Conservation (phyloP, 2,329 filamentous ascomycete species). For the Davidsoniella eucalypti region DNA sequence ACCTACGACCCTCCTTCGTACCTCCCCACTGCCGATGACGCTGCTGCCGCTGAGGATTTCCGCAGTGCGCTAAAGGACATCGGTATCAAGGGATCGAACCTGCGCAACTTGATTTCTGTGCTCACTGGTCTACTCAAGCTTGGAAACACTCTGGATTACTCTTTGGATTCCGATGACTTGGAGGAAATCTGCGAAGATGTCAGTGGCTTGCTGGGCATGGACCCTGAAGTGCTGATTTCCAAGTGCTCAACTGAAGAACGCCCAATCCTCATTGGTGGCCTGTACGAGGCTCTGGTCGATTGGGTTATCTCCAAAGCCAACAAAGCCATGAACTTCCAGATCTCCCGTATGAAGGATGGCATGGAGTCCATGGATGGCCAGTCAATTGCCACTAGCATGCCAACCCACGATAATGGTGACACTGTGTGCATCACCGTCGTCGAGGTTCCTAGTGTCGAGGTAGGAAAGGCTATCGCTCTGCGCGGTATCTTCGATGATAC, state of each 20-base stretch:
- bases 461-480: slow-evolving; percentile 80
- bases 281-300: slow-evolving; percentile 89
- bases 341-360: slow-evolving; percentile 47
- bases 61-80: slow-evolving; percentile 73
- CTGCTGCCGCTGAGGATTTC: slow-evolving; percentile 85
- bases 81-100: slow-evolving; percentile 74
- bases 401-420: slow-evolving; percentile 54
- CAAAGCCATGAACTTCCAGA: slow-evolving; percentile 59
- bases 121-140: slow-evolving; percentile 80
- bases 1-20: slow-evolving; percentile 80
- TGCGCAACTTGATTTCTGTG: slow-evolving; percentile 70
- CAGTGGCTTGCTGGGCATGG: slow-evolving; percentile 66
- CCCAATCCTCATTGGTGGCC: slow-evolving; percentile 61
- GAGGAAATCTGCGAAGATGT: slow-evolving; percentile 85
- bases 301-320: slow-evolving; percentile 89
- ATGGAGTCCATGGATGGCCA: slow-evolving; percentile 52
- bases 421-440: slow-evolving; percentile 81
- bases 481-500: slow-evolving; percentile 83
- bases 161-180: slow-evolving; percentile 67
- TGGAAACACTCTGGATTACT: slow-evolving; percentile 75
- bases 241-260: slow-evolving; percentile 77
- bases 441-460: slow-evolving; percentile 61
- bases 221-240: slow-evolving; percentile 63
- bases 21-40: slow-evolving; percentile 82
- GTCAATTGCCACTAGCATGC: slow-evolving; percentile 20